These are phyloP conservation scores for Cymbopogon flexuosus DNA, from an alignment of 202 grass and related monocot species.

Conservation along the genomic window DNA sequence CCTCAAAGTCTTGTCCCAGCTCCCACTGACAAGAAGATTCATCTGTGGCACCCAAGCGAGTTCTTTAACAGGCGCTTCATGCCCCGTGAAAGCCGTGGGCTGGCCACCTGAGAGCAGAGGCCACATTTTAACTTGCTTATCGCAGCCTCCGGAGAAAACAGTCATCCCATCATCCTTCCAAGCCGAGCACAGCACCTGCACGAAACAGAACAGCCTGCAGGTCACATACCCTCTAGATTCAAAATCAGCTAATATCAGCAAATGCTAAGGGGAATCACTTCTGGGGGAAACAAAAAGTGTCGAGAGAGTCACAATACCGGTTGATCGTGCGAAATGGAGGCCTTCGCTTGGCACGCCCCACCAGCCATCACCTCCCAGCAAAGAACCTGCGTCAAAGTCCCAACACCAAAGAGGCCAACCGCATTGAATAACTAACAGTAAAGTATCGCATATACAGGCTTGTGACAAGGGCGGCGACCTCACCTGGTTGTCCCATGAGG, in stretches of 20 bases:
- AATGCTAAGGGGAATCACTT: background rate
- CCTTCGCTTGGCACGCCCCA: slow-evolving; percentile 64
- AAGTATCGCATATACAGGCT: background rate
- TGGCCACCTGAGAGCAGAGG: slow-evolving; percentile 64
- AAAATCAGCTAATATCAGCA: background rate
- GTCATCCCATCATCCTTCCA: slow-evolving; percentile 72
- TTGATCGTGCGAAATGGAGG: slow-evolving; percentile 67
- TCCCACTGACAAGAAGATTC: slow-evolving; percentile 72
- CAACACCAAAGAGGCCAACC: background rate
- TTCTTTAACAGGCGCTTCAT: slow-evolving; percentile 60
- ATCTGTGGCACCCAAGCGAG: slow-evolving; percentile 65
- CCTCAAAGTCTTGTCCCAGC: slow-evolving; percentile 80
- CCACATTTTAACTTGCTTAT: slow-evolving; percentile 70
- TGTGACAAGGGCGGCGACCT: background rate
- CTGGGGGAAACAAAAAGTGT: background rate
- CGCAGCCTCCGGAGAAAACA: slow-evolving; percentile 59
- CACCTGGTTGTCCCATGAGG: slow-evolving; percentile 96
- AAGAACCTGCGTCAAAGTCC: slow-evolving; percentile 46
- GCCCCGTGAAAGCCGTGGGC: slow-evolving; percentile 43
- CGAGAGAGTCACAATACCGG: slow-evolving; percentile 35
- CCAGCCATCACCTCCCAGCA: slow-evolving; percentile 78
- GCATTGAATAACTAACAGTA: slow-evolving; percentile 1
- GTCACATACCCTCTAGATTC: background rate
- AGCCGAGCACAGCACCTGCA: slow-evolving; percentile 56
- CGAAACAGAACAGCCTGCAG: background rate